Evolutionary conservation across 2,329 filamentous ascomycete species (phyloP), one percentile per base, ranked within the genome.

Genomic region (Chaetomium strumarium): DNA sequence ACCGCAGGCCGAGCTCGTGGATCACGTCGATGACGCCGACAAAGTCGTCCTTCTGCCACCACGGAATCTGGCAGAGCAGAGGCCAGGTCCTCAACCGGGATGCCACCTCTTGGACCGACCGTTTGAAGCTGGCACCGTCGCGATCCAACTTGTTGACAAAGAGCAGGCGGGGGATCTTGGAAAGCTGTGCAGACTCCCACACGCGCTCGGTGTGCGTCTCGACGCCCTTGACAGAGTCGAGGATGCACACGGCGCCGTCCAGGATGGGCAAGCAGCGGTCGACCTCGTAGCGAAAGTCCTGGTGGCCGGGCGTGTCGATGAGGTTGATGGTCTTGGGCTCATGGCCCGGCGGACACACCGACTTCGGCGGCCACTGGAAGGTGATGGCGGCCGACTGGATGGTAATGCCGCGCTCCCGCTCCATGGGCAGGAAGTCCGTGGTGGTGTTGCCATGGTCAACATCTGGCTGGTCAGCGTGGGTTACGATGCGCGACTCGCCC

Each of bases 191-290:
- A 58, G 96, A 93, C 13, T 81, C 78, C 93, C 93, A 99, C 3
- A 99, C 93, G 62, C 95, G 86, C 67, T 99, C 93, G 0, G 93
- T 97, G 67, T 97, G 93, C 1, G 93, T 92, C 70, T 99, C 93
- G 19, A 99, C 93, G 17, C 68, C 68, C 57, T 70, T 70, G 65
- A 71, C 66, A 7, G 64, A 57, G 59, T 70, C 64, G 44, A 71
- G 64, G 48, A 70, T 66, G 55, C 66, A 67, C 17, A 71, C 63
- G 41, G 68, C 68, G 24, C 67, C 64, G 49, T 61, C 66, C 49
- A 67, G 65, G 49, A 62, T 65, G 6, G 68, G 68, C 57, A 97
- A 75, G 31, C 92, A 97, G 12, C 93, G 83, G 59, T 96, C 80
- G 2, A 97, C 93, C 68, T 99, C 93, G 64, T 97, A 97, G 0